Percentiles rank a stretch among this genome's conserved stretches.
Conservation (phyloP, 2,329 filamentous ascomycete species). For the Fusarium poae region DNA sequence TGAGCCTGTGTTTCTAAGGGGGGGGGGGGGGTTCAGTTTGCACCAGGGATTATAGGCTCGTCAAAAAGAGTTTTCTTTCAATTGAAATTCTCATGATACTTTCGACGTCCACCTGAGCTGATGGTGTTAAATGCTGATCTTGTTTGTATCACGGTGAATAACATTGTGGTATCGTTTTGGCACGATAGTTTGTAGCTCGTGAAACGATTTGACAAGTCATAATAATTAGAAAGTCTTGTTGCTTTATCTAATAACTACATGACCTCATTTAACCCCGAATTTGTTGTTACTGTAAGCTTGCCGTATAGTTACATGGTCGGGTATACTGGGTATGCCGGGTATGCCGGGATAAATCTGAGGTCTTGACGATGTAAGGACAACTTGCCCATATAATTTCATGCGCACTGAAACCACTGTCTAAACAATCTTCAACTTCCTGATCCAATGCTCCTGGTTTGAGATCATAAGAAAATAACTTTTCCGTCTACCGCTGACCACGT, state of each 20-base stretch:
- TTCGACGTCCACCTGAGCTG: background rate
- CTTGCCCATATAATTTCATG: background rate
- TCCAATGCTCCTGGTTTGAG: too few relatives aligned
- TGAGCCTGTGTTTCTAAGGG: background rate
- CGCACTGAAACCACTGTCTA: background rate
- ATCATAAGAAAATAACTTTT: background rate
- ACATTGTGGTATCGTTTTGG: background rate
- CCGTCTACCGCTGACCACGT: background rate
- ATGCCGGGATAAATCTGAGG: conserved; percentile 4
- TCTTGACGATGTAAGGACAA: background rate
- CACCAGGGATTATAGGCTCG: background rate
- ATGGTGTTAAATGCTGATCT: background rate
- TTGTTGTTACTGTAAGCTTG: background rate
- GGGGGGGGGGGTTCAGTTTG: background rate
- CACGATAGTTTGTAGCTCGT: too few relatives aligned
- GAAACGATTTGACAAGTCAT: too few relatives aligned
- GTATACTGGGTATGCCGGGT: conserved; percentile 27
- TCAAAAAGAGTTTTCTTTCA: background rate
- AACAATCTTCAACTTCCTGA: background rate
- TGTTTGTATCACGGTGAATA: background rate
- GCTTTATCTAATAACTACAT: background rate
- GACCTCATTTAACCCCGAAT: background rate
- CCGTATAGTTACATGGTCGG: conserved; percentile 1
- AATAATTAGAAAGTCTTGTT: background rate
- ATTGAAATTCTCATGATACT: background rate